These are phyloP conservation scores for Macrocystidia cucumis DNA, from an alignment of 1,284 basidiomycete species.

Conservation along the genomic window DNA sequence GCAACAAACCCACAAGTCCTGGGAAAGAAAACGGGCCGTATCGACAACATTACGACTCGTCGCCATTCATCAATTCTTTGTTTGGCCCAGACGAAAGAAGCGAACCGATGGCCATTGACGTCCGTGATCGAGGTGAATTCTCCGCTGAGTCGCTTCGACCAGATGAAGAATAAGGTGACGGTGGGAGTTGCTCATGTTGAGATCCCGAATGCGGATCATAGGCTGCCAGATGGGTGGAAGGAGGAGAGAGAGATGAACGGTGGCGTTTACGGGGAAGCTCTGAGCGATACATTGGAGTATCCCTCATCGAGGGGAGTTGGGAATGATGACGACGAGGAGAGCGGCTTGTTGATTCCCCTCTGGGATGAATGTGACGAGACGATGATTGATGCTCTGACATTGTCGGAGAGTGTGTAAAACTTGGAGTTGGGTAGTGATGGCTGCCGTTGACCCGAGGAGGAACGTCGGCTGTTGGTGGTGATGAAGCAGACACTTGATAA, in stretches of 20 bases:
- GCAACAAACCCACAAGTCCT: not conserved
- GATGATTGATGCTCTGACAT: slow-evolving; percentile 10
- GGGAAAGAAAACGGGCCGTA: slow-evolving; percentile 1
- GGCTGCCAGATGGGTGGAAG: slow-evolving; percentile 18
- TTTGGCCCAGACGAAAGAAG: slow-evolving; percentile 32
- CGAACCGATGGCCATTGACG: slow-evolving; percentile 42
- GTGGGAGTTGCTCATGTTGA: slow-evolving; percentile 31
- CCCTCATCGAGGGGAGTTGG: slow-evolving; percentile 20
- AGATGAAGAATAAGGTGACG: slow-evolving; percentile 41
- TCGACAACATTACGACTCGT: slow-evolving; percentile 12
- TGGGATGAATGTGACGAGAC: slow-evolving; percentile 9
- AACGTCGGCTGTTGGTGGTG: slow-evolving; percentile 15
- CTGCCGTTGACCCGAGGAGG: slow-evolving; percentile 14
- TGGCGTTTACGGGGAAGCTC: slow-evolving; percentile 41
- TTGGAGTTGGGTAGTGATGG: slow-evolving; percentile 27
- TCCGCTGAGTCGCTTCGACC: slow-evolving; percentile 35
- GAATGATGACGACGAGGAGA: slow-evolving; percentile 21
- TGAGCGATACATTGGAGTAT: slow-evolving; percentile 19
- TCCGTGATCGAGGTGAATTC: slow-evolving; percentile 37
- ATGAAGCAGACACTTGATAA: slow-evolving; percentile 29
- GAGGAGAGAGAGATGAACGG: slow-evolving; percentile 31
- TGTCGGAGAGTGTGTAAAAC: slow-evolving; percentile 24
- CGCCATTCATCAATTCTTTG: slow-evolving; percentile 23
- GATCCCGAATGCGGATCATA: slow-evolving; percentile 26
- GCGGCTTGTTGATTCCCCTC: slow-evolving; percentile 22